Evolutionary conservation across 2,329 filamentous ascomycete genomes (phyloP).

Genomic region (Fusarium papillatum): DNA sequence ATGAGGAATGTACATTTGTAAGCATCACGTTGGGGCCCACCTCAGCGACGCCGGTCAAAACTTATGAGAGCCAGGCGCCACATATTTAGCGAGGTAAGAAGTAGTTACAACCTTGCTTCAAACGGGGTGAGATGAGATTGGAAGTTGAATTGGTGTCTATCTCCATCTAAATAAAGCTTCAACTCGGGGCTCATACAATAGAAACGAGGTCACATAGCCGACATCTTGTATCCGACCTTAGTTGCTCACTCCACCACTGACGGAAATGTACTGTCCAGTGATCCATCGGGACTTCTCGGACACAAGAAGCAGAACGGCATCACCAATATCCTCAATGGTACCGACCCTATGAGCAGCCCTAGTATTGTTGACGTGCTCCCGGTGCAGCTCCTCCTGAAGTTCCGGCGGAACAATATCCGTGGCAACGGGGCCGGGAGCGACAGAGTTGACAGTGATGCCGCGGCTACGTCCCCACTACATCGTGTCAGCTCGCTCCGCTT

Average conservation of each 20-base stretch:
- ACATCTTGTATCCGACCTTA: background rate
- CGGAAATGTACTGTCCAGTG: conserved; percentile 24
- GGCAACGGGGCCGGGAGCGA: conserved; percentile 54
- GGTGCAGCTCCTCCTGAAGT: conserved; percentile 32
- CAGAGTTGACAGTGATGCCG: conserved; percentile 58
- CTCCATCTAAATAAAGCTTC: background rate
- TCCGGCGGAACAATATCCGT: conserved; percentile 48
- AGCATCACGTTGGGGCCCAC: background rate
- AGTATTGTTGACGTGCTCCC: conserved; percentile 40
- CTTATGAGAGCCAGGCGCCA: background rate
- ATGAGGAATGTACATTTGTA: background rate
- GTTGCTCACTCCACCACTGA: conserved; percentile 16
- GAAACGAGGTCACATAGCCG: background rate
- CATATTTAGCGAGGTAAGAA: background rate
- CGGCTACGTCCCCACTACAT: conserved; percentile 48
- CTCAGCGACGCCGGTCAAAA: background rate
- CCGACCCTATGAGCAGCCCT: conserved; percentile 51
- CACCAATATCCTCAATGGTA: conserved; percentile 55
- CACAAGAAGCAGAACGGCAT: conserved; percentile 42
- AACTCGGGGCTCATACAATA: background rate
- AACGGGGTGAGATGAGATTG: background rate
- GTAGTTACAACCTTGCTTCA: background rate
- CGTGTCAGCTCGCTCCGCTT: background rate
- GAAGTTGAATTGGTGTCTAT: background rate
- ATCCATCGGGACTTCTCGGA: conserved; percentile 27